phyloP scores from a whole-genome alignment of 1,284 basidiomycete genomes.

The Lentinula novae-zelandiae region DNA sequence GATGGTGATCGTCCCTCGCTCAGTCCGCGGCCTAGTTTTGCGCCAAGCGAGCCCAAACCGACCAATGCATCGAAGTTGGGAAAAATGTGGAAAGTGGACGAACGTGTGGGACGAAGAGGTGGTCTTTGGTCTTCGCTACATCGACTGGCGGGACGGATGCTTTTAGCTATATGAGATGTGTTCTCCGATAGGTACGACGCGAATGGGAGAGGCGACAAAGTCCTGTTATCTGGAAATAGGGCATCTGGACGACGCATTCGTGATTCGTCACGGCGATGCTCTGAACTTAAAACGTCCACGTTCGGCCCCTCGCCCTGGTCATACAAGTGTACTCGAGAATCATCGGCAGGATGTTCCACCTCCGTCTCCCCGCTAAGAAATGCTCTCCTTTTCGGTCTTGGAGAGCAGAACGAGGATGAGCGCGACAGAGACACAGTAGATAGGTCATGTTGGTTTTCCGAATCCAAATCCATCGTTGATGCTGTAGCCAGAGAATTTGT shows the following conservation, averaged over 20 bases:
- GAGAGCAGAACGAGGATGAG: constrained; percentile 7
- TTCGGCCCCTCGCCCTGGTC: not conserved
- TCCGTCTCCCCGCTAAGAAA: not conserved
- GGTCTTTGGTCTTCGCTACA: not conserved
- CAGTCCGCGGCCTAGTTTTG: constrained; percentile 1
- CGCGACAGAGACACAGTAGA: not conserved
- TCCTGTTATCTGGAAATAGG: not conserved
- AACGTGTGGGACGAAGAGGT: constrained; percentile 2
- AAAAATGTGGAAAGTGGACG: constrained; percentile 5
- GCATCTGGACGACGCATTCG: constrained; percentile 1
- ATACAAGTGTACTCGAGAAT: not conserved
- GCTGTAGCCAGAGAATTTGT: not conserved
- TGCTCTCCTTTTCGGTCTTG: constrained; percentile 5
- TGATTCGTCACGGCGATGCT: not conserved
- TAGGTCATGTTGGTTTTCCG: not conserved
- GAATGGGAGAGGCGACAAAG: not conserved
- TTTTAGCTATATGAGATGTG: not conserved
- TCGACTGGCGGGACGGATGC: not conserved
- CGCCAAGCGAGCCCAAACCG: not conserved
- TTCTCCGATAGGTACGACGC: not conserved
- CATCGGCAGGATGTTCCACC: not conserved
- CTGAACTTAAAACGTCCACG: not conserved
- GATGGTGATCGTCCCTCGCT: not conserved
- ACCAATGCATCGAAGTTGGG: constrained; percentile 8
- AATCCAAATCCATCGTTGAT: not conserved